Percentiles rank a stretch among this genome's conserved stretches.
These are phyloP conservation scores for Pseudocercospora crystallina DNA, from an alignment of 2,329 filamentous ascomycete species.

Conservation along the genomic window DNA sequence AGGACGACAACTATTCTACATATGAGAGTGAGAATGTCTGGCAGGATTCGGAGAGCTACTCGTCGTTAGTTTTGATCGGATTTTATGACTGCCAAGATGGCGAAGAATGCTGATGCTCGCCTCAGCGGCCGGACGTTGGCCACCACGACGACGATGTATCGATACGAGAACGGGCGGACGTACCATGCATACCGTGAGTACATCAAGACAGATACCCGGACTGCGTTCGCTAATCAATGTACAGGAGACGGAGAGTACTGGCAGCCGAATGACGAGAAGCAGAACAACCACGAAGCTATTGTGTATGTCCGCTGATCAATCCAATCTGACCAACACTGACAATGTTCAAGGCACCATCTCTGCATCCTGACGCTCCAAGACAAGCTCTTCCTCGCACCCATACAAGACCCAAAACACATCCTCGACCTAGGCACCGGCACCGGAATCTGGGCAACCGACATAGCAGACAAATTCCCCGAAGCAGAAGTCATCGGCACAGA, in stretches of 20 bases:
- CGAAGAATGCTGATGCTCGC: slow-evolving; percentile 14
- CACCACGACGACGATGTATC: slow-evolving; percentile 40
- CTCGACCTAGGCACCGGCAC: slow-evolving; percentile 52
- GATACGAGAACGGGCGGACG: slow-evolving; percentile 38
- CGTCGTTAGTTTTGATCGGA: slow-evolving; percentile 17
- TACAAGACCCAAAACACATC: slow-evolving; percentile 29
- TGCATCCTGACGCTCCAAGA: slow-evolving; percentile 37
- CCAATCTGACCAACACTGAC: background rate
- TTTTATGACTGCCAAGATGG: background rate
- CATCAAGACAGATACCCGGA: background rate
- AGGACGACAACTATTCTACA: slow-evolving; percentile 23
- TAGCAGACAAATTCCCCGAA: slow-evolving; percentile 34
- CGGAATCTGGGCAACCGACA: slow-evolving; percentile 40
- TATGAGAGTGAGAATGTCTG: slow-evolving; percentile 13
- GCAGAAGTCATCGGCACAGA: slow-evolving; percentile 41
- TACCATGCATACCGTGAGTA: slow-evolving; percentile 38
- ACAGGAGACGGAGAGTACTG: slow-evolving; percentile 33
- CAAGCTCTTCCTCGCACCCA: slow-evolving; percentile 33
- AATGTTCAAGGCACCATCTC: slow-evolving; percentile 41
- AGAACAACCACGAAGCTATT: slow-evolving; percentile 32
- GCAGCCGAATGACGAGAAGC: slow-evolving; percentile 41
- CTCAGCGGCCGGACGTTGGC: slow-evolving; percentile 39
- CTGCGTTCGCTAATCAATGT: slow-evolving; percentile 1
- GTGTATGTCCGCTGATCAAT: slow-evolving; percentile 17
- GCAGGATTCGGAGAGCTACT: slow-evolving; percentile 19